Evolutionary conservation across 345 rosid genomes (phyloP), one percentile per base, ranked within the genome.

Genomic region (Ceriops zippeliana): DNA sequence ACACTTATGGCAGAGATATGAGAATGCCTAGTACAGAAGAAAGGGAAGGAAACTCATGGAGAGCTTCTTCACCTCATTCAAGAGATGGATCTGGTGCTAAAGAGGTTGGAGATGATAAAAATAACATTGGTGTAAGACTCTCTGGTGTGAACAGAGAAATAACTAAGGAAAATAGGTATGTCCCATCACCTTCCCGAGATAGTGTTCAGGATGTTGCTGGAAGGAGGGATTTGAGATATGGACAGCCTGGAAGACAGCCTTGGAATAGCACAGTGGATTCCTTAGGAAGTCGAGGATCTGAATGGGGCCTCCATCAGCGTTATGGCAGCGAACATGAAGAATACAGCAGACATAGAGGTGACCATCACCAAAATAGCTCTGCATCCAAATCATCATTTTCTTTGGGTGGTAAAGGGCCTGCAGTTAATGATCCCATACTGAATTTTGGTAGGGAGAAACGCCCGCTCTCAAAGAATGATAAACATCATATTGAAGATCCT

Each of bases 1-100:
- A 81, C 69, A 63, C 71, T 61, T 75, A 66, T 76, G 79, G 78
- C 51, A 81, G 83, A 71, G 85, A 83, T 73, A 74, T 60, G 54
- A 85, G 82, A 81, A 65, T 74, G 26, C 67, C 80, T 8, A 81
- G 88, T 64, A 67, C 83, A 59, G 98, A 88, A 80, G 91, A 82
- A 63, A 80, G 73, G 75, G 95, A 87, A 72, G 85, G 86, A 52
- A 87, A 78, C 77, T 73, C 84, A 46, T 88, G 96, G 99, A 86
- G 89, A 85, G 79, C 73, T 69, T 82, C 89, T 68, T 72, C 89
- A 54, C 82, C 86, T 46, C 76, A 80, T 66, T 76, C 80, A 69
- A 89, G 80, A 69, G 84, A 71, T 70, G 78, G 75, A 69, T 67
- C 70, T 69, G 72, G 69, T 62, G 34, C 66, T 1, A 79, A 72